These are phyloP conservation scores for Nicotiana obtusifolia DNA, from an alignment of 257 asterid species.

Conservation along the genomic window DNA sequence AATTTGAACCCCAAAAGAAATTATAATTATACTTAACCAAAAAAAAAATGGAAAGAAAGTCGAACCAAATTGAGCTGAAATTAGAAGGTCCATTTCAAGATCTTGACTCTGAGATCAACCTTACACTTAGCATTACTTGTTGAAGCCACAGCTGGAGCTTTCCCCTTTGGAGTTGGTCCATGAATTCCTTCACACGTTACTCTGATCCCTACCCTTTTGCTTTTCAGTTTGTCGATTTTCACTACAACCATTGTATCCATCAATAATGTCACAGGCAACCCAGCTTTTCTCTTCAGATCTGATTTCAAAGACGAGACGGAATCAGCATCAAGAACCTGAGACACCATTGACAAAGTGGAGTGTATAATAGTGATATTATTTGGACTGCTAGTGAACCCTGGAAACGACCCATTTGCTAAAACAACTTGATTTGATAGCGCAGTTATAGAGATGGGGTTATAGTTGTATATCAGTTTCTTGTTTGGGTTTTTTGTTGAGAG, in stretches of 20 bases:
- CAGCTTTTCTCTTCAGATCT: slow-evolving; percentile 20
- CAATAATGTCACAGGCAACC: slow-evolving; percentile 16
- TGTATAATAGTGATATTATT: slow-evolving; percentile 14
- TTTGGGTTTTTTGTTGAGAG: slow-evolving; percentile 21
- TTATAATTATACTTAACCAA: background rate
- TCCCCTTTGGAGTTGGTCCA: slow-evolving; percentile 26
- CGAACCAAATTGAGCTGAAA: background rate
- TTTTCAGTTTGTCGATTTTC: slow-evolving; percentile 20
- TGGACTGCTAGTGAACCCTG: slow-evolving; percentile 10
- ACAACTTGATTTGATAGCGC: slow-evolving; percentile 5
- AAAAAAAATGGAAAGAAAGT: background rate
- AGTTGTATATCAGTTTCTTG: slow-evolving; percentile 11
- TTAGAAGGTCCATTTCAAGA: slow-evolving; percentile 43
- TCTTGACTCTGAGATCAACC: slow-evolving; percentile 45
- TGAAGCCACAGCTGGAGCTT: slow-evolving; percentile 21
- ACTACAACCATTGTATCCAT: slow-evolving; percentile 23
- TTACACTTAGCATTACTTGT: slow-evolving; percentile 30
- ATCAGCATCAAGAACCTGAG: slow-evolving; percentile 14
- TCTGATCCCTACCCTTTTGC: slow-evolving; percentile 19
- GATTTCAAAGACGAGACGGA: slow-evolving; percentile 11
- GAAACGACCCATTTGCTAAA: slow-evolving; percentile 15
- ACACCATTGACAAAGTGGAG: background rate
- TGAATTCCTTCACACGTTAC: slow-evolving; percentile 28
- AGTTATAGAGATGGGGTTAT: slow-evolving; percentile 16
- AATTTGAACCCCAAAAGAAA: background rate